Conservation (phyloP, 2,329 filamentous ascomycete species). For the Amylocarpus encephaloides region DNA sequence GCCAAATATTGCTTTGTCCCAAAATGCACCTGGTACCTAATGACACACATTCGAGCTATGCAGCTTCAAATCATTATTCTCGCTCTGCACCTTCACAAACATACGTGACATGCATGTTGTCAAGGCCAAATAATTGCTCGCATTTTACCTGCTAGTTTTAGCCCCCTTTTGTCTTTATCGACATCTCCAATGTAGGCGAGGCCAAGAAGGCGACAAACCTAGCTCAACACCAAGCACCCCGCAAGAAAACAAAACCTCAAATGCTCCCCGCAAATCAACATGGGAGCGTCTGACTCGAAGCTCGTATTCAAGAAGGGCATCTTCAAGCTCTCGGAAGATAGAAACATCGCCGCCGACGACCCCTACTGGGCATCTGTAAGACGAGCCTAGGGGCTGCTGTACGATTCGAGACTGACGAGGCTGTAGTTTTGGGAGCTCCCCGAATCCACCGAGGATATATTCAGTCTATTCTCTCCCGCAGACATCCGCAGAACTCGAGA, state of each 20-base stretch:
- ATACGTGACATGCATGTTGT: too few species aligned
- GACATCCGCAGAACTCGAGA: slow-evolving; percentile 87
- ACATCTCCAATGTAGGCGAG: slow-evolving; percentile 4
- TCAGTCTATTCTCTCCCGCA: slow-evolving; percentile 85
- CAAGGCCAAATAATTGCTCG: too few species aligned
- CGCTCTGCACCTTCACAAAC: too few species aligned
- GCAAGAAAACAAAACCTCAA: slow-evolving; percentile 10
- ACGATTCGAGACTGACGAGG: slow-evolving; percentile 9
- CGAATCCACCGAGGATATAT: slow-evolving; percentile 91
- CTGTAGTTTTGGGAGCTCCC: slow-evolving; percentile 91
- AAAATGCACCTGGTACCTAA: not conserved
- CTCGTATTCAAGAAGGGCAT: slow-evolving; percentile 98
- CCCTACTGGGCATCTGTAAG: slow-evolving; percentile 87
- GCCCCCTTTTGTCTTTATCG: not conserved
- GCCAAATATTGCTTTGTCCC: not conserved
- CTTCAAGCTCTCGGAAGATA: slow-evolving; percentile 90
- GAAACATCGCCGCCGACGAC: slow-evolving; percentile 79
- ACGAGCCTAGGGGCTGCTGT: slow-evolving; percentile 19
- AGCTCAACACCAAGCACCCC: not conserved
- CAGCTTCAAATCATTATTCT: too few species aligned
- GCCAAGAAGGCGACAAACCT: not conserved
- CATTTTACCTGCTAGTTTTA: not conserved
- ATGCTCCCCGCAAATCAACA: slow-evolving; percentile 37
- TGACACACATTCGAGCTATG: not conserved
- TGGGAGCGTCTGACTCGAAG: slow-evolving; percentile 99